A percentile compares a stretch with the other conserved stretches of the same genome.
These are phyloP conservation scores for Aspergillus arachidicola DNA, from an alignment of 2,329 filamentous ascomycete species.

Conservation along the genomic window DNA sequence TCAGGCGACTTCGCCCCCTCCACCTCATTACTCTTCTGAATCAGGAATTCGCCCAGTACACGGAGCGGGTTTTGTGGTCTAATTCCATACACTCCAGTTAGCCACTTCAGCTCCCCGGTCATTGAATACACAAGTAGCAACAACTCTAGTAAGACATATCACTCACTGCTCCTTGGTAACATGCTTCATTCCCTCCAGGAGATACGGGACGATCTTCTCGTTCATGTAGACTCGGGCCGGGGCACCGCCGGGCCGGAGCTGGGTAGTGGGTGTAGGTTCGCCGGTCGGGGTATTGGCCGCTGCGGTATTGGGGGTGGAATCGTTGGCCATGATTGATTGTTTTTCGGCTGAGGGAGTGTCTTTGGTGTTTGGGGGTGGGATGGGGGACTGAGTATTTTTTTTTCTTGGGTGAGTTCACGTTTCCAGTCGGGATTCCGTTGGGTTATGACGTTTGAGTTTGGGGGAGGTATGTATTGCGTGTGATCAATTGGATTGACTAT, in stretches of 20 bases:
- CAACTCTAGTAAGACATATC: neutral
- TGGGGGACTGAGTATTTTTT: neutral
- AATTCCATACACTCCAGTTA: neutral
- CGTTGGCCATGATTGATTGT: constrained; percentile 21
- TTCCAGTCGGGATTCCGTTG: neutral
- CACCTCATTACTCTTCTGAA: constrained; percentile 68
- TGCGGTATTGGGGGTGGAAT: constrained; percentile 10
- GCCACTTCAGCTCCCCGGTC: neutral
- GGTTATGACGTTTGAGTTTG: neutral
- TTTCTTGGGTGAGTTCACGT: neutral
- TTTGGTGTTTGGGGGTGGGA: neutral
- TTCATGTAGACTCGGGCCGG: constrained; percentile 73
- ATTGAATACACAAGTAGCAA: neutral
- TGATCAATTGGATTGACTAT: neutral
- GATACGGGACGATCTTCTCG: constrained; percentile 65
- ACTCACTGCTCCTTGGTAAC: constrained; percentile 68
- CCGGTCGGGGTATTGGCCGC: constrained; percentile 25
- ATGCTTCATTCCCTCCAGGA: constrained; percentile 75
- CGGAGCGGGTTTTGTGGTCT: constrained; percentile 70
- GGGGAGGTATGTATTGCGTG: neutral
- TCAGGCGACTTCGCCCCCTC: constrained; percentile 48
- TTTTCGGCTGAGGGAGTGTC: constrained; percentile 5
- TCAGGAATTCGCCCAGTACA: constrained; percentile 69
- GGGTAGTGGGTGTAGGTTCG: constrained; percentile 45
- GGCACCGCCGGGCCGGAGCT: constrained; percentile 61